phyloP scores from a whole-genome alignment of 164 flowering plant genomes.

The Echeveria elegans region DNA sequence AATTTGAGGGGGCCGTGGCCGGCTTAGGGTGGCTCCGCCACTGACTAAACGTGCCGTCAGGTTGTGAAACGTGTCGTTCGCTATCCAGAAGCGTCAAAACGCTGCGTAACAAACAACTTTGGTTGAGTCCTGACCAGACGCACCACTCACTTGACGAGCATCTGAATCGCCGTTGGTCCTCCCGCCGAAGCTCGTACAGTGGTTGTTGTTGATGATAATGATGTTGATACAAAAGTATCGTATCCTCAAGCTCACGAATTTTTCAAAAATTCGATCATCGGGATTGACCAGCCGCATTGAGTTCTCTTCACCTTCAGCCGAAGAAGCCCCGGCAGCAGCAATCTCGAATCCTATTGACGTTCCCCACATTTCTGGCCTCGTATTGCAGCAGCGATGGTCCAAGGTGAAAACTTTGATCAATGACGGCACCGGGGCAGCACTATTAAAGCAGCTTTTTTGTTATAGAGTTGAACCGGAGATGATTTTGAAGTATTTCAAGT shows the following conservation, averaged over 20 bases:
- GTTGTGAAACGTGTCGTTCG: too few relatives aligned
- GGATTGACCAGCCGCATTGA: neutral
- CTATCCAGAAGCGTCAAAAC: too few relatives aligned
- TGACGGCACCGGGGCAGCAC: conserved; percentile 13
- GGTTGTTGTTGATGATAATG: too few relatives aligned
- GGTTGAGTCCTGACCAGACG: too few relatives aligned
- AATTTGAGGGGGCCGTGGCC: too few relatives aligned
- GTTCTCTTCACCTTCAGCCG: too few relatives aligned
- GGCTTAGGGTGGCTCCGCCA: too few relatives aligned
- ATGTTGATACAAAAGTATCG: neutral
- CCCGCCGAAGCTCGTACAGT: neutral
- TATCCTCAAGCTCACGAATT: neutral
- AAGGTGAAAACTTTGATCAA: conserved; percentile 26
- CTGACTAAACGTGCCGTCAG: too few relatives aligned
- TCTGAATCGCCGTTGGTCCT: too few relatives aligned
- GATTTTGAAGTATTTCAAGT: conserved; percentile 30
- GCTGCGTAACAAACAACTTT: too few relatives aligned
- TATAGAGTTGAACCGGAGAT: conserved; percentile 20
- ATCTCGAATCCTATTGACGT: conserved; percentile 7
- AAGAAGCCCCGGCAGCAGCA: neutral
- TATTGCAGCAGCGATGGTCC: conserved; percentile 39
- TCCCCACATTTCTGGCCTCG: conserved; percentile 19
- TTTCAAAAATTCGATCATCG: neutral
- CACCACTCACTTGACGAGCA: too few relatives aligned
- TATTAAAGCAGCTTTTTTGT: conserved; percentile 28